These are phyloP conservation scores for Hansenula anomala DNA, from an alignment of 1,139 yeast species.

Conservation along the genomic window DNA sequence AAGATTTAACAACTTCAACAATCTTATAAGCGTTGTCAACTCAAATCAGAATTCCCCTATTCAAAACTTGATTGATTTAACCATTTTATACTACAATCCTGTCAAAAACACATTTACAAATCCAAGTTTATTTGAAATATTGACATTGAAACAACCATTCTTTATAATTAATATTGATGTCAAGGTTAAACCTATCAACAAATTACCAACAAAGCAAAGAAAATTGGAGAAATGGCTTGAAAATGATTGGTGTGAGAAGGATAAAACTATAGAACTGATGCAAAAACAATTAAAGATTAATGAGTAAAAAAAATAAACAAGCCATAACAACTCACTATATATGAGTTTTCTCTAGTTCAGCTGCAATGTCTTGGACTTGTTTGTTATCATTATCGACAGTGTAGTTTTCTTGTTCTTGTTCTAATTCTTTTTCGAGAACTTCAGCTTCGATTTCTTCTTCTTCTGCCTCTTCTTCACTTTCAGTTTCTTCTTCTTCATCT, in stretches of 20 bases:
- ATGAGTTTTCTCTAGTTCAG: slow-evolving; percentile 50
- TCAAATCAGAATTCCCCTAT: slow-evolving; percentile 15
- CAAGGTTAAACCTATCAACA: slow-evolving; percentile 38
- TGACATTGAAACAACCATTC: slow-evolving; percentile 38
- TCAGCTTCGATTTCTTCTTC: slow-evolving; percentile 68
- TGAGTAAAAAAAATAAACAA: slow-evolving; percentile 2
- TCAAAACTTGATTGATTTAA: slow-evolving; percentile 39
- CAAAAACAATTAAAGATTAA: slow-evolving; percentile 26
- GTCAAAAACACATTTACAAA: slow-evolving; percentile 29
- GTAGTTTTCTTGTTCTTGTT: slow-evolving; percentile 40
- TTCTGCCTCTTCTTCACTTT: slow-evolving; percentile 53
- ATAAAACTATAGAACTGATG: slow-evolving; percentile 35
- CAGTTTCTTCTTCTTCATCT: slow-evolving; percentile 68
- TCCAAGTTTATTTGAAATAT: slow-evolving; percentile 55
- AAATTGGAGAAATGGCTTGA: slow-evolving; percentile 71
- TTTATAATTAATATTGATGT: slow-evolving; percentile 46
- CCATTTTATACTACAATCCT: slow-evolving; percentile 40
- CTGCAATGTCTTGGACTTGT: slow-evolving; percentile 57
- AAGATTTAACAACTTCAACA: slow-evolving; percentile 43
- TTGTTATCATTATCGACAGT: slow-evolving; percentile 33
- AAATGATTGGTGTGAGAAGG: slow-evolving; percentile 65
- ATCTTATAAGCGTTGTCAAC: slow-evolving; percentile 36
- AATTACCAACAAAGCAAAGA: slow-evolving; percentile 46
- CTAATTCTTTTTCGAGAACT: slow-evolving; percentile 54
- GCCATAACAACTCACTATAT: too few relatives aligned